Evolutionary conservation across 345 rosid genomes (phyloP), one percentile per base, ranked within the genome.

Genomic region (Aquilaria malaccensis): DNA sequence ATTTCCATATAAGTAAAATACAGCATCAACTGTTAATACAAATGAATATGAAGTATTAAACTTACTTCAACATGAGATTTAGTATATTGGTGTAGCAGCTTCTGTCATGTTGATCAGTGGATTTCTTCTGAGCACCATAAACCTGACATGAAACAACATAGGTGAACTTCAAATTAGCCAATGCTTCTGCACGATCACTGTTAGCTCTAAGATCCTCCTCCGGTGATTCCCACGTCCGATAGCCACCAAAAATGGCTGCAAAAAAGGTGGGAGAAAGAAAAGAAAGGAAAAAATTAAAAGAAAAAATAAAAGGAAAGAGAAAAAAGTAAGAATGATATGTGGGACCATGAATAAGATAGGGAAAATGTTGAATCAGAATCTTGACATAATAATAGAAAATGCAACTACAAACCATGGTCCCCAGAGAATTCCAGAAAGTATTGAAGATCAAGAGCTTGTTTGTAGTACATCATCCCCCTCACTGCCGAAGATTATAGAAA

Each of bases 391-490:
- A n/a, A 54, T 12, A 58, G 6, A 45, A 45, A 63, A 58, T 56
- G 56, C 59, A 71, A 71, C 13, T 58, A 80, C 88, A 64, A 33
- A 90, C 97, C 94, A 48, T 55, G 45, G 13, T 86, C 92, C 55
- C 72, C 89, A 14, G 80, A 74, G 59, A 57, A 73, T 61, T 94
- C 99, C 79, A 88, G 86, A 56, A 50, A 67, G 71, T 78, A 83
- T 65, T 94, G 99, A 72, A 88, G 80, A 71, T 86, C 95, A 10
- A 94, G 71, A 72, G 97, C 89, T 62, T 54, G 56, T 74, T 73
- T 79, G 65, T 90, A 88, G 84, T 94, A 90, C 99, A 94, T 94
- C 96, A 94, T 94, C 63, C 99, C 99, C 72, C 97, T 83, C 72
- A 94, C 99, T 94, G 80, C 67, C 12, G 67, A 47, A 66, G 66